Evolutionary conservation across 371 early-diverging fungal genomes (phyloP).

Genomic region (Dichotomocladium elegans): DNA sequence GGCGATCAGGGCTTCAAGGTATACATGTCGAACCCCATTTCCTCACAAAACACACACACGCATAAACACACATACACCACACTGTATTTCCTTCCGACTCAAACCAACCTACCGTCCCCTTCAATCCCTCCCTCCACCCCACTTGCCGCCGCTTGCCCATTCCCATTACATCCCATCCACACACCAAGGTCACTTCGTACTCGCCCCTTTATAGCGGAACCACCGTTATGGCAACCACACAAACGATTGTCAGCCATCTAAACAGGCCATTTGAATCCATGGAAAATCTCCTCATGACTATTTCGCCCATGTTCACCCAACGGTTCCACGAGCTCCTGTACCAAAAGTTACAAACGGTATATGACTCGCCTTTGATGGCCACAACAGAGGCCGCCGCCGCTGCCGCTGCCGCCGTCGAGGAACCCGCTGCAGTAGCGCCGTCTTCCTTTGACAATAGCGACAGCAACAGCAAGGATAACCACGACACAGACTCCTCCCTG

Average conservation of each 20-base stretch:
- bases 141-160: too few relatives aligned
- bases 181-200: constrained; percentile 31
- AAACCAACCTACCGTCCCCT: too few relatives aligned
- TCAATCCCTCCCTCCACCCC: too few relatives aligned
- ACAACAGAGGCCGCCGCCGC: background rate
- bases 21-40: background rate
- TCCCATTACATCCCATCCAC: too few relatives aligned
- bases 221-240: constrained; percentile 16
- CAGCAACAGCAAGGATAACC: too few relatives aligned
- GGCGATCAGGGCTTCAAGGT: constrained; percentile 35
- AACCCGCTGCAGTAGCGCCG: too few relatives aligned
- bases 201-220: constrained; percentile 18
- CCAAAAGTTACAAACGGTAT: constrained; percentile 24
- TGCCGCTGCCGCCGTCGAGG: too few relatives aligned
- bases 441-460: too few relatives aligned
- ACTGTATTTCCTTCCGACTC: too few relatives aligned
- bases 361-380: background rate
- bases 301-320: constrained; percentile 36
- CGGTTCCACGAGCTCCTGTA: constrained; percentile 30
- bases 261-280: constrained; percentile 34
- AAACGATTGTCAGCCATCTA: constrained; percentile 18
- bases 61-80: background rate
- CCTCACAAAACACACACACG: background rate
- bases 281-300: constrained; percentile 37
- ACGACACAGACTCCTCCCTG: too few relatives aligned